A percentile compares a stretch with the other conserved stretches of the same genome.
These are phyloP conservation scores for Dactylonectria macrodidyma DNA, from an alignment of 2,329 filamentous ascomycete genomes.

Conservation along the genomic window DNA sequence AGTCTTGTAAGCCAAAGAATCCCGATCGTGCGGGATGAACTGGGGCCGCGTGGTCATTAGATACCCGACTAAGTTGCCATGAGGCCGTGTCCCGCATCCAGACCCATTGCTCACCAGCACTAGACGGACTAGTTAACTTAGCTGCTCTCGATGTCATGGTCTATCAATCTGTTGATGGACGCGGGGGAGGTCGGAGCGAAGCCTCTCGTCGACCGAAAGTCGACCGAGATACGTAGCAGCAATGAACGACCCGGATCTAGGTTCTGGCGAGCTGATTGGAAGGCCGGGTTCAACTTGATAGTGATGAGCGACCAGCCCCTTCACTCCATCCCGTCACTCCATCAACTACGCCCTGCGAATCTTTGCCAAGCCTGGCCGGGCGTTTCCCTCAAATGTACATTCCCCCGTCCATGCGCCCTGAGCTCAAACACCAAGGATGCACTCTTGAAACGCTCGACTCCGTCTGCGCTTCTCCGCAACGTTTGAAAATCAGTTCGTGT, in stretches of 20 bases:
- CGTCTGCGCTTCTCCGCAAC: constrained; percentile 34
- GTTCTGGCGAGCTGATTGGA: not conserved
- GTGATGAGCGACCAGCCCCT: not conserved
- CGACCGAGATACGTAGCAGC: too few species aligned
- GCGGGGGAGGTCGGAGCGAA: not conserved
- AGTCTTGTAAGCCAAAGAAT: not conserved
- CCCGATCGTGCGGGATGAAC: constrained; percentile 12
- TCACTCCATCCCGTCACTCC: not conserved
- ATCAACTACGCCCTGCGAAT: too few species aligned
- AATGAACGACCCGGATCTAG: not conserved
- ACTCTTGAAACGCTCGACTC: constrained; percentile 39
- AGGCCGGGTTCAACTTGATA: constrained; percentile 1
- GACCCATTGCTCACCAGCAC: not conserved
- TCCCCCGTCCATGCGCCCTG: constrained; percentile 39
- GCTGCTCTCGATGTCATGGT: not conserved
- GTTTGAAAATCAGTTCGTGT: constrained; percentile 38
- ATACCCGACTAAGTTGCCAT: not conserved
- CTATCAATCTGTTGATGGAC: not conserved
- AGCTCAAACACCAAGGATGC: constrained; percentile 39
- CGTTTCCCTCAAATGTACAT: constrained; percentile 26
- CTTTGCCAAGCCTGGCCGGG: constrained; percentile 1
- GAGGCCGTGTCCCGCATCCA: not conserved
- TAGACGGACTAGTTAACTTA: not conserved
- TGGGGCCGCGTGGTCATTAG: constrained; percentile 11
- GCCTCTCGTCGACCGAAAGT: too few species aligned